Base-by-base conservation (phyloP, 768 basidiomycete genomes). In the Cystofilobasidium capitatum region DNA sequence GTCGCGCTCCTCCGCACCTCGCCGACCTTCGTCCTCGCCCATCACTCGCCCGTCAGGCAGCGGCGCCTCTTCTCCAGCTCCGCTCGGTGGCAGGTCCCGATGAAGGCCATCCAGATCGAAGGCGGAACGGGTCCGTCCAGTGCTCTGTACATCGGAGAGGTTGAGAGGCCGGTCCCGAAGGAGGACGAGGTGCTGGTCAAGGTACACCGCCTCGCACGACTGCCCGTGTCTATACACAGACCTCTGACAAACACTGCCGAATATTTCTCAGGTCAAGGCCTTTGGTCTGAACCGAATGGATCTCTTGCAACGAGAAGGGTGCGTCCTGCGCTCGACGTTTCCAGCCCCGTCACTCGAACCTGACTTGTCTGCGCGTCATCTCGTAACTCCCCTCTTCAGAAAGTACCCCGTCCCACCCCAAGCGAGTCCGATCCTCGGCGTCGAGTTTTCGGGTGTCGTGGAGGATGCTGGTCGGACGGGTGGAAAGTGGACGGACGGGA, bases 281-380 rank as follows among this genome's bases (percentile, higher is more conserved):
- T 92, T 93, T 75, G 89, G 89, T 22, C 77, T 93, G 69, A 93
- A 93, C 77, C 82, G 91, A 31, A 86, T 89, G 89, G 91, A 93
- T 73, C 80, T 90, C 62, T 60, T 71, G 10, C 91, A 89, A 75
- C 83, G 87, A 10, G 80, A 85, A 73, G 66, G 66, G 10, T 10
- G 40, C 10, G 40, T 42, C 10, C 40, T 42, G 40, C 40, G 40
- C 40, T 42, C 10, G 20, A 10, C 40, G 40, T 20, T 20, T 20
- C 40, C 20, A 42, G 10, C 20, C 20, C 40, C 20, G 49, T 51
- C n/a, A 51, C 24, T 29, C 49, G 8, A n/a, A n/a, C n/a, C n/a
- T n/a, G n/a, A 10, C 47, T 49, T n/a, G 22, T 49, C 47, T 8
- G 12, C 47, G 20, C 8, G 47, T 49, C 20, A 49, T 6, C 12